phyloP scores from a whole-genome alignment of 257 asterid species.

The Capsicum pubescens region DNA sequence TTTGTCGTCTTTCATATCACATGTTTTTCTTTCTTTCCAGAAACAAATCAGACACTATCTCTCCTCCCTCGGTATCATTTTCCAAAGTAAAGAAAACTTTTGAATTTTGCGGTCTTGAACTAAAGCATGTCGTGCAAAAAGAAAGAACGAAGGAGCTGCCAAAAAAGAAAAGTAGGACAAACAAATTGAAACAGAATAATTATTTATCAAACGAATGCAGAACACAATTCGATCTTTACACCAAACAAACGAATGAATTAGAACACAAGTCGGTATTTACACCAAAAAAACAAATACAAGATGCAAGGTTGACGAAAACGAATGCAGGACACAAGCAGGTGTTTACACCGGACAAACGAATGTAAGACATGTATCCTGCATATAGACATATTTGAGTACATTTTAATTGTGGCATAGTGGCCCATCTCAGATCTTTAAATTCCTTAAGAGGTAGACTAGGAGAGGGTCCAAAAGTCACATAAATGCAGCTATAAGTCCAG shows the following conservation, averaged over 20 bases:
- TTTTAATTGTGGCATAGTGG: not conserved
- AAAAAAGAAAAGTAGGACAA: not conserved
- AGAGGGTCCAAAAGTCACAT: slow-evolving; percentile 12
- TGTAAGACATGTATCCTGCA: not conserved
- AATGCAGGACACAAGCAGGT: not conserved
- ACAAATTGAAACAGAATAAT: not conserved
- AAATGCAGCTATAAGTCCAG: slow-evolving; percentile 14
- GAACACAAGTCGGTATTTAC: too few relatives aligned
- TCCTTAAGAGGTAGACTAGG: not conserved
- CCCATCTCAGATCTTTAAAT: not conserved
- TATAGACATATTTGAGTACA: not conserved
- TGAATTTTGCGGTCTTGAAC: not conserved
- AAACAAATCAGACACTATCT: not conserved
- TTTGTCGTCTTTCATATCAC: not conserved
- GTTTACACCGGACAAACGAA: not conserved
- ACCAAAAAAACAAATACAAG: not conserved
- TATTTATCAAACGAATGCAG: not conserved
- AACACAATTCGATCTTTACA: not conserved
- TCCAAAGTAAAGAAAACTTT: too few relatives aligned
- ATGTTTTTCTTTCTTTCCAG: not conserved
- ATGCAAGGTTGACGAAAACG: too few relatives aligned
- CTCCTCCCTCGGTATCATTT: too few relatives aligned
- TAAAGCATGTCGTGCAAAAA: not conserved
- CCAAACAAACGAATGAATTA: not conserved
- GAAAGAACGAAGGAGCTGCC: not conserved